Evolutionary conservation across 257 asterid genomes (phyloP), one percentile per base, ranked within the genome.

Genomic region (Fraxinus pennsylvanica): DNA sequence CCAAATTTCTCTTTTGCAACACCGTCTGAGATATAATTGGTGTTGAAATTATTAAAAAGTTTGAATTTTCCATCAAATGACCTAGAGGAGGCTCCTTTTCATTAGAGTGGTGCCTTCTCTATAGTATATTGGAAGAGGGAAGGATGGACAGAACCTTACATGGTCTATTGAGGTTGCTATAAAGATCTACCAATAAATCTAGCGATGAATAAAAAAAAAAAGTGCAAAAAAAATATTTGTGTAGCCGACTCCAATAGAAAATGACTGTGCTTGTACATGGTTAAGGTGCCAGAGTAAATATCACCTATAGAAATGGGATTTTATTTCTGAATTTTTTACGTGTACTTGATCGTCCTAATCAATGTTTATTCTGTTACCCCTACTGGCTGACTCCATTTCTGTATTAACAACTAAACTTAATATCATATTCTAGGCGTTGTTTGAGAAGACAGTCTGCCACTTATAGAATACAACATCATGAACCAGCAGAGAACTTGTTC

Each of bases 361-460:
- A 19, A 52, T 17, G 63, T 52, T 52, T 13, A 45, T 45, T 45
- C 5, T 13, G 54, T 13, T 13, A 12, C 52, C 0, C 5, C 54
- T 45, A 45, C 17, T 45, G 19, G 22, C 12, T 57, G 5, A 3
- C 21, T 1, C 66, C 8, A 4, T 63, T 63, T 25, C 32, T 22
- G 7, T 61, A 5, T 36, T 36, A 36, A 5, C 41, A 6, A 61
- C 5, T 59, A 9, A 59, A 59, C 30, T 22, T 61, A 4, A 22
- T 21, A 3, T 9, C 1, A 0, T 61, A 21, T 61, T 22, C 1
- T 87, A 94, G 98, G 93, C 87, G 88, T 70, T 86, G 97, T 82
- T 10, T 87, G 79, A 87, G 97, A 80, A 85, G 97, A 59, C 88
- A 91, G 69, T 90, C 68, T 8, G 68, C 86, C 9, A 71, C 79